Conservation (phyloP, 192 early-diverging fungal genomes). For the Helicostylum pulchrum region DNA sequence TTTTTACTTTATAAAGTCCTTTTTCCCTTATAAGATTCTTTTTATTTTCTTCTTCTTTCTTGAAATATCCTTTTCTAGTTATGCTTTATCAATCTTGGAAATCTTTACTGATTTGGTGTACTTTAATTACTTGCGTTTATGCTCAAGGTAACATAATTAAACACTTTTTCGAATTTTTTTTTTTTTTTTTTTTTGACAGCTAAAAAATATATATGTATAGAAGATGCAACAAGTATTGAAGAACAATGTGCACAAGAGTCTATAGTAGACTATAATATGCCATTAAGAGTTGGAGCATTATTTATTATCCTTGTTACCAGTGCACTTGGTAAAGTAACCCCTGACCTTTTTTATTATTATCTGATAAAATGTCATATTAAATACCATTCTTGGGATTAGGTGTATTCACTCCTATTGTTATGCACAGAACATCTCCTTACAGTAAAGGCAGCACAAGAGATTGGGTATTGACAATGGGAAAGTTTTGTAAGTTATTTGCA, state of each 20-base stretch:
- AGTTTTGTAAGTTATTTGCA: conserved; percentile 30
- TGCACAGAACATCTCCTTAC: conserved; percentile 21
- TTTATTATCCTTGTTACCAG: conserved; percentile 33
- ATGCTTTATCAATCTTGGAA: no score
- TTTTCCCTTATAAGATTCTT: not conserved
- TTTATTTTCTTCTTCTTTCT: not conserved
- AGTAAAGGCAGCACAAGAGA: conserved; percentile 23
- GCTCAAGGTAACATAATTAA: no score
- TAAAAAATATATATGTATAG: no score
- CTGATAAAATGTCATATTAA: not conserved
- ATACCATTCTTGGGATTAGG: conserved; percentile 11
- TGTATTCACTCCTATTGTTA: conserved; percentile 30
- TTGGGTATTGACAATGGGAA: conserved; percentile 25
- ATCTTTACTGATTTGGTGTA: no score
- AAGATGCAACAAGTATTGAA: no score
- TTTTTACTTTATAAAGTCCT: not conserved
- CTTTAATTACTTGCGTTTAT: no score
- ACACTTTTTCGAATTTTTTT: no score
- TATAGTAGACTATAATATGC: conserved; percentile 29
- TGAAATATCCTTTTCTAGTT: not conserved
- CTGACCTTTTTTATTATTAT: no score
- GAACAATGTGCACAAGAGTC: not conserved
- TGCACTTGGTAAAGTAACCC: conserved; percentile 21
- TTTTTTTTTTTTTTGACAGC: no score
- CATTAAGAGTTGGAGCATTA: conserved; percentile 24